Base-by-base conservation (phyloP, 345 rosid genomes). In the Punica granatum region DNA sequence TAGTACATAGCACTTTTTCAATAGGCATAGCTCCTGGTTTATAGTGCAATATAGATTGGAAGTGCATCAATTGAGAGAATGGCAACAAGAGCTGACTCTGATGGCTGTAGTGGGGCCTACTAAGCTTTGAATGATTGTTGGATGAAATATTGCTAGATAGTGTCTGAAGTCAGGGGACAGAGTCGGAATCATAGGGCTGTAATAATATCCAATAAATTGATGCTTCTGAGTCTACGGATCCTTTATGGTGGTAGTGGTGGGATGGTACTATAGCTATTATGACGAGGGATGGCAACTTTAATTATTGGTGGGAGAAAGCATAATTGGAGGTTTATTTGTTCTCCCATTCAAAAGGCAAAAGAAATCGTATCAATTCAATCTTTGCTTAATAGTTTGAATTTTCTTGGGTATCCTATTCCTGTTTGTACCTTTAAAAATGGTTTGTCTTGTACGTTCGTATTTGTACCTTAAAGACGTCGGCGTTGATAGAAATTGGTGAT, bases 71-170 rank as follows among this genome's bases (percentile, higher is more conserved):
- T 63, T 26, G 66, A 26, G 43, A 63, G 49, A 25, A 39, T 63
- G 65, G 44, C 28, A 8, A 19, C 25, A 62, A 62, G 64, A 31
- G 65, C 14, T 62, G 31, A 63, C 23, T 3, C 37, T 63, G 48
- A 63, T 63, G 30, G 46, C 66, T 37, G 42, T 39, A 12, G 66
- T n/a, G 1, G 32, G 66, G 66, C 48, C 66, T 63, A 63, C 36
- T 63, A 19, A 14, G 23, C 64, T 60, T 32, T 62, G 49, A 26
- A 36, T n/a, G 48, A 63, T 37, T 23, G 66, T n/a, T 63, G 66
- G 66, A 36, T 63, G 66, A 32, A n/a, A 39, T 37, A 37, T 63
- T 37, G 48, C 46, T 25, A 25, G 66, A 39, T 23, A 13, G 49
- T 39, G 44, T 63, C 30, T n/a, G 33, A 36, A 16, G 4, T 63